Percentiles rank a stretch among this genome's conserved stretches.
Evolutionary conservation across 2,329 filamentous ascomycete species (phyloP).

Genomic region (Penicillium griseofulvum): DNA sequence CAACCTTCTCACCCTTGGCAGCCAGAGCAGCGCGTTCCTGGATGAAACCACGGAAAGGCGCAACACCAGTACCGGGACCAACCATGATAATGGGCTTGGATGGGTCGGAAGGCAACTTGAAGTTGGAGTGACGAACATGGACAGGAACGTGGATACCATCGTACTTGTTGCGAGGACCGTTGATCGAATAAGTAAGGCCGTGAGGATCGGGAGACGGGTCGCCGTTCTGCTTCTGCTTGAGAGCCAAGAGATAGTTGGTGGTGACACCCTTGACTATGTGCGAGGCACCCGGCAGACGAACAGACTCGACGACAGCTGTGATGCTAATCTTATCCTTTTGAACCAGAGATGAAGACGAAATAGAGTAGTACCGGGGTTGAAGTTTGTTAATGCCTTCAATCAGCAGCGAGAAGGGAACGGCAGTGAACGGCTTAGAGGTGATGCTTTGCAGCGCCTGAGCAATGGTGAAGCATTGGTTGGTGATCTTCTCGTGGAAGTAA

Average conservation of each 20-base stretch:
- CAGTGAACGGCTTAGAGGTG: slow-evolving; percentile 72
- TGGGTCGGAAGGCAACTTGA: slow-evolving; percentile 95
- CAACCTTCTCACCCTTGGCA: slow-evolving; percentile 75
- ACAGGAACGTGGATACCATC: slow-evolving; percentile 93
- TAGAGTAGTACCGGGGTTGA: slow-evolving; percentile 98
- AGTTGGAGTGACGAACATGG: slow-evolving; percentile 96
- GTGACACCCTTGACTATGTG: slow-evolving; percentile 89
- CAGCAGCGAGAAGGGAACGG: slow-evolving; percentile 88
- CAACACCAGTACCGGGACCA: slow-evolving; percentile 92
- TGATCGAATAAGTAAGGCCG: slow-evolving; percentile 81
- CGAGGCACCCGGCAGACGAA: slow-evolving; percentile 70
- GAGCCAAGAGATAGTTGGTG: slow-evolving; percentile 90
- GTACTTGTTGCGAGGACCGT: slow-evolving; percentile 92
- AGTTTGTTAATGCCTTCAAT: slow-evolving; percentile 93
- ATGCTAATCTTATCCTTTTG: slow-evolving; percentile 94
- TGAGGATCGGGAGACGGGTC: slow-evolving; percentile 77
- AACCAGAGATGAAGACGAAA: slow-evolving; percentile 91
- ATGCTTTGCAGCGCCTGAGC: slow-evolving; percentile 75
- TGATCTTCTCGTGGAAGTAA: slow-evolving; percentile 85
- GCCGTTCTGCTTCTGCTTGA: slow-evolving; percentile 95
- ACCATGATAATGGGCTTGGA: slow-evolving; percentile 94
- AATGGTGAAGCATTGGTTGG: slow-evolving; percentile 81
- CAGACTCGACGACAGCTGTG: slow-evolving; percentile 88
- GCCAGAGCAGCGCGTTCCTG: slow-evolving; percentile 88
- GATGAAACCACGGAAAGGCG: slow-evolving; percentile 91